These are phyloP conservation scores for Glycine soja DNA, from an alignment of 306 rosid species.

Conservation along the genomic window DNA sequence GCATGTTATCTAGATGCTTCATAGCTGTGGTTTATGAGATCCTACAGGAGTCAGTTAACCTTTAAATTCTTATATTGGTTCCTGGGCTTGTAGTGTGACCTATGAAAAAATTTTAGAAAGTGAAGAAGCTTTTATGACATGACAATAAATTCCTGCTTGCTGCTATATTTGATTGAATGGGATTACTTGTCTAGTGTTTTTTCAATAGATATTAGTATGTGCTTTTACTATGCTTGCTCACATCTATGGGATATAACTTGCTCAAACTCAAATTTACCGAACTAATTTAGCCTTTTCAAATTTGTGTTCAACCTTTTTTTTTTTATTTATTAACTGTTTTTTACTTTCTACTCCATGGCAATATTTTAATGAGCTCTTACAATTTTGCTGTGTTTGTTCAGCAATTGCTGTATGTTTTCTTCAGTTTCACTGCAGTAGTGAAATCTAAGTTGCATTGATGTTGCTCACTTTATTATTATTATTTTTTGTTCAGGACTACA, in stretches of 20 bases:
- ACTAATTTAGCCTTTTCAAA: too few relatives aligned
- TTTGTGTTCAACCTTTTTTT: too few relatives aligned
- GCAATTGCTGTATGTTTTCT: neutral
- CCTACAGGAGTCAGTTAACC: conserved; percentile 9
- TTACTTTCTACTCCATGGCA: neutral
- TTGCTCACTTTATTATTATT: conserved; percentile 31
- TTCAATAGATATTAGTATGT: too few relatives aligned
- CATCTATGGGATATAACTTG: too few relatives aligned
- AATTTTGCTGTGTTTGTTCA: neutral
- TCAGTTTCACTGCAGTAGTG: conserved; percentile 26
- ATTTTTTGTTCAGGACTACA: conserved; percentile 75
- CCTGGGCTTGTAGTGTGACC: too few relatives aligned
- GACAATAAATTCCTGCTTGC: too few relatives aligned
- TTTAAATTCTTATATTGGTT: neutral
- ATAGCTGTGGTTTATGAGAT: neutral
- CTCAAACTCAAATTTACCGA: too few relatives aligned
- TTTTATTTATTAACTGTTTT: neutral
- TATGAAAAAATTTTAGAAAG: too few relatives aligned
- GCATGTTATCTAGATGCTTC: conserved; percentile 17
- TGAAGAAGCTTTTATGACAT: too few relatives aligned
- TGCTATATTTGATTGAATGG: too few relatives aligned
- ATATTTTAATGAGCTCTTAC: neutral
- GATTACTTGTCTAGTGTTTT: too few relatives aligned
- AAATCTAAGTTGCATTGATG: conserved; percentile 31
- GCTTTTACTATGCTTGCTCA: too few relatives aligned